Percentiles rank a stretch among this genome's conserved stretches.
These are phyloP conservation scores for Dictyostelium brefeldianum DNA, from an alignment of 78 protist species.

Conservation along the genomic window DNA sequence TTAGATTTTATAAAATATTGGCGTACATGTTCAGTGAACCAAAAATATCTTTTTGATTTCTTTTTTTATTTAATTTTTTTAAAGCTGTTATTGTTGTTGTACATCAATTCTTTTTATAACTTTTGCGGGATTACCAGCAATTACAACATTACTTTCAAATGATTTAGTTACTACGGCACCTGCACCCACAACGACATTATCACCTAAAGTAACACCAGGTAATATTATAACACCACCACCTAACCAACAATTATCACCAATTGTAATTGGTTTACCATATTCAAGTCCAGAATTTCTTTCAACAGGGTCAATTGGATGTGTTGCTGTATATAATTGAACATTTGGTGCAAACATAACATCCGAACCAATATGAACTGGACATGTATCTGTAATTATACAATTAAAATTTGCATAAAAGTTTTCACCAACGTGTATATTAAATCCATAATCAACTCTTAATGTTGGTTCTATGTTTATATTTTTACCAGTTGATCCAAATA, in stretches of 20 bases:
- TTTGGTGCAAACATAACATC: conserved; percentile 59
- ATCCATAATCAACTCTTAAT: conserved; percentile 84
- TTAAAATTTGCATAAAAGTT: conserved; percentile 59
- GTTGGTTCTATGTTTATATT: conserved; percentile 47
- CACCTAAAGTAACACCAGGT: conserved; percentile 84
- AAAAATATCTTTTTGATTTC: too few species aligned
- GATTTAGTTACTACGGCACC: conserved; percentile 85
- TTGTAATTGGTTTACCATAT: conserved; percentile 43
- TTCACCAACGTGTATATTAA: conserved; percentile 24
- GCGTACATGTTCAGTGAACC: too few species aligned
- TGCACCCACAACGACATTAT: conserved; percentile 61
- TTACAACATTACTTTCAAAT: conserved; percentile 33
- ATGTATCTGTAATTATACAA: conserved; percentile 19
- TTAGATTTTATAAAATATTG: too few species aligned
- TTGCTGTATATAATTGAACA: conserved; percentile 79
- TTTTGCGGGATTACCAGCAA: conserved; percentile 82
- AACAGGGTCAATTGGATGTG: conserved; percentile 72
- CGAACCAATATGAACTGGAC: conserved; percentile 67
- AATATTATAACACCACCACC: conserved; percentile 49
- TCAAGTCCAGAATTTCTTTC: conserved; percentile 31
- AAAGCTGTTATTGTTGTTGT: too few species aligned
- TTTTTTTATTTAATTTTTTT: too few species aligned
- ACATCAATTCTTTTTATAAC: conserved; percentile 13
- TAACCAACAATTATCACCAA: conserved; percentile 71
- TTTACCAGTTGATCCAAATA: neutral